Conservation (phyloP, 2,329 filamentous ascomycete species). For the Alternaria angustiovoidea region DNA sequence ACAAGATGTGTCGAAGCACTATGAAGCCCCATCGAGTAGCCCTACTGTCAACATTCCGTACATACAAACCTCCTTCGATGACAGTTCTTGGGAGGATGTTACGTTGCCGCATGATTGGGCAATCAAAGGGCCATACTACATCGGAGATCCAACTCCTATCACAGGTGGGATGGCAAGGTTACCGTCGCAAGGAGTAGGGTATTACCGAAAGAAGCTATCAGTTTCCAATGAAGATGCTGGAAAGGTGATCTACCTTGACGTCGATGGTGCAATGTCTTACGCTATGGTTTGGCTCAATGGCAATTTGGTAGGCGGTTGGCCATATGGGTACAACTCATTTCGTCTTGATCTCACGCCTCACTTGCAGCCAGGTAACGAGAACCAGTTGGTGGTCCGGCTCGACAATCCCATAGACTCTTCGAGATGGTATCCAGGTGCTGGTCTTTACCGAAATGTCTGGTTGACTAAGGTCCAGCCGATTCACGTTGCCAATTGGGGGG, state of each 20-base stretch:
- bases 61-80: slow-evolving; percentile 46
- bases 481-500: slow-evolving; percentile 61
- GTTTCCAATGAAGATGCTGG: slow-evolving; percentile 42
- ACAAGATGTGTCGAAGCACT: slow-evolving; percentile 34
- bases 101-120: slow-evolving; percentile 60
- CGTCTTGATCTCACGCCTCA: neutral
- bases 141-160: slow-evolving; percentile 55
- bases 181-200: slow-evolving; percentile 61
- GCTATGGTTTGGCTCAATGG: slow-evolving; percentile 61
- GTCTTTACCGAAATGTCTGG: slow-evolving; percentile 64
- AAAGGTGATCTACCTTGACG: slow-evolving; percentile 55
- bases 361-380: neutral
- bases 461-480: slow-evolving; percentile 56
- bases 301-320: slow-evolving; percentile 60
- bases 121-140: slow-evolving; percentile 55
- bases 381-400: slow-evolving; percentile 57
- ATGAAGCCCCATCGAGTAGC: slow-evolving; percentile 31
- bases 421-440: slow-evolving; percentile 62
- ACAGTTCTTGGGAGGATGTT: slow-evolving; percentile 52
- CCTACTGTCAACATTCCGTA: slow-evolving; percentile 37
- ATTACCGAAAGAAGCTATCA: slow-evolving; percentile 58
- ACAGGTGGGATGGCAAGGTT: slow-evolving; percentile 61
- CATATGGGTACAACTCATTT: slow-evolving; percentile 54
- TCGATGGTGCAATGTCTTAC: slow-evolving; percentile 62
- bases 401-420: slow-evolving; percentile 59